These are phyloP conservation scores for Crithidia bombi DNA, from an alignment of 208 protist species.

Conservation along the genomic window DNA sequence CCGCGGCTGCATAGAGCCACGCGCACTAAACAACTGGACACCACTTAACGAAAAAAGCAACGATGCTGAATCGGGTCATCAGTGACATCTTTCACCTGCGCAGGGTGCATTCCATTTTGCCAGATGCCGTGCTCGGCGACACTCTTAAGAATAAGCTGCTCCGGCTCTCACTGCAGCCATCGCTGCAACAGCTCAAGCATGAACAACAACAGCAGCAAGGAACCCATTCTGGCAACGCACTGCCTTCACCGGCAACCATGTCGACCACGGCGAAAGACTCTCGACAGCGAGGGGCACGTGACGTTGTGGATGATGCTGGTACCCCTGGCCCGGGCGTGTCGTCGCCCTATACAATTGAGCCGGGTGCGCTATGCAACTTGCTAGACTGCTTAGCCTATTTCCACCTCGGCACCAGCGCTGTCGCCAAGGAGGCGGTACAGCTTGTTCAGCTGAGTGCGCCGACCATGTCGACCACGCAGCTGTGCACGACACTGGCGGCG, in stretches of 20 bases:
- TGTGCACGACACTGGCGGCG: constrained; percentile 68
- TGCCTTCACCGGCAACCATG: neutral
- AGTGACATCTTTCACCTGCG: constrained; percentile 75
- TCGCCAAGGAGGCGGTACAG: constrained; percentile 62
- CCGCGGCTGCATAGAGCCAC: too few relatives aligned
- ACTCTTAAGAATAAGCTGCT: constrained; percentile 74
- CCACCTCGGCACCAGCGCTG: constrained; percentile 53
- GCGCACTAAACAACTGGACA: too few relatives aligned
- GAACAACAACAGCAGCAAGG: constrained; percentile 13
- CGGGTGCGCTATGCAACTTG: constrained; percentile 55
- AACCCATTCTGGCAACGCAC: neutral
- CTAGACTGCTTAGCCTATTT: constrained; percentile 86
- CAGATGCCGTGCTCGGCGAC: constrained; percentile 62
- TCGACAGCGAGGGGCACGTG: neutral
- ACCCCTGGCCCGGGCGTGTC: neutral
- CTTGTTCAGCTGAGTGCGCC: constrained; percentile 57
- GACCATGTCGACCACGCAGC: constrained; percentile 53
- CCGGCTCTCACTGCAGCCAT: constrained; percentile 67
- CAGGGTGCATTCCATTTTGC: constrained; percentile 68
- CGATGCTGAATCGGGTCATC: constrained; percentile 72
- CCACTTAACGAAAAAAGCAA: too few relatives aligned
- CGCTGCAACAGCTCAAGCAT: constrained; percentile 41
- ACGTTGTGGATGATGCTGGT: neutral
- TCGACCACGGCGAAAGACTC: neutral
- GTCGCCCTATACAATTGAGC: constrained; percentile 40